These are phyloP conservation scores for Amanita brunnescens DNA, from an alignment of 768 basidiomycete genomes.

Conservation along the genomic window DNA sequence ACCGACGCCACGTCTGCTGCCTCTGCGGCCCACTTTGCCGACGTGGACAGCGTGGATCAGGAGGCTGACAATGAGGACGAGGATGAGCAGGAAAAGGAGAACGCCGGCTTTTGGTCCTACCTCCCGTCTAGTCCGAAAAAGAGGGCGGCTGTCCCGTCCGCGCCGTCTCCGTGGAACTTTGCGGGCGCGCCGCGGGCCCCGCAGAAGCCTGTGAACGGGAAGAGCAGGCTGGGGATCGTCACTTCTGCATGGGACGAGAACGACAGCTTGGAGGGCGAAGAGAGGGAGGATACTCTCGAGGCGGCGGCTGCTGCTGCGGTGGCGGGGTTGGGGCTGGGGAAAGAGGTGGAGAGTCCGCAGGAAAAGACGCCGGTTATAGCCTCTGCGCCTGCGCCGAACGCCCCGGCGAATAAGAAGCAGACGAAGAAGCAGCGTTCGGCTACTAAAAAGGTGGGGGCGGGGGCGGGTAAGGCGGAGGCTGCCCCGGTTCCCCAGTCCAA, in stretches of 20 bases:
- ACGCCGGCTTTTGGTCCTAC: neutral
- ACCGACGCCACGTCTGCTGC: neutral
- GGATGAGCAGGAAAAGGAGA: constrained; percentile 4
- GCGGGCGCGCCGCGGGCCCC: neutral
- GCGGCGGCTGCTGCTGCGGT: neutral
- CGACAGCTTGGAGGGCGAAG: neutral
- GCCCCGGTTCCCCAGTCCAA: neutral
- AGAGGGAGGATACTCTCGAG: neutral
- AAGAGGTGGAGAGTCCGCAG: neutral
- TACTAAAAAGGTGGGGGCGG: neutral
- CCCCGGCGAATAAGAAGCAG: neutral
- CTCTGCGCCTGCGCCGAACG: neutral
- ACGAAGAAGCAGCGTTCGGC: constrained; percentile 6
- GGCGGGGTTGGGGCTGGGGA: neutral
- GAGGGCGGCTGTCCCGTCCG: neutral
- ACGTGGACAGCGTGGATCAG: neutral
- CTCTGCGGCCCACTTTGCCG: neutral
- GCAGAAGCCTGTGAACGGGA: neutral
- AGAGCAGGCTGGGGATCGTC: constrained; percentile 7
- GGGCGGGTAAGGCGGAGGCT: neutral
- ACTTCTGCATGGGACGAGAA: constrained; percentile 6
- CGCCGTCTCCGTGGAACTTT: constrained; percentile 4
- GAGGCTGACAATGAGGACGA: constrained; percentile 1
- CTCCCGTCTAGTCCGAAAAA: neutral
- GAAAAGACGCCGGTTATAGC: constrained; percentile 5